Conservation (phyloP, 371 early-diverging fungal genomes). For the Encephalitozoon cuniculi region DNA sequence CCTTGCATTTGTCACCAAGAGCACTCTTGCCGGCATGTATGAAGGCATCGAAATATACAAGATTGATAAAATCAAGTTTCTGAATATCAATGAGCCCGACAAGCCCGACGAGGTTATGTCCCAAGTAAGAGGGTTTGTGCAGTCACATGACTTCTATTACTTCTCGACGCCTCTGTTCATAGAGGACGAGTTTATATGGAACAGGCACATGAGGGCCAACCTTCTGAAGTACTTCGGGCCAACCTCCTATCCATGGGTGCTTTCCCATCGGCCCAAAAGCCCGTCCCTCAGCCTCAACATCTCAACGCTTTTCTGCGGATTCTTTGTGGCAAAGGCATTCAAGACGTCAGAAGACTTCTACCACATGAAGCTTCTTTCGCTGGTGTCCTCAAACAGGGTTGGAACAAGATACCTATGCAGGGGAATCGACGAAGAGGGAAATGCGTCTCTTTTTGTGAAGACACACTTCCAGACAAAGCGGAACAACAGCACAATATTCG, state of each 20-base stretch:
- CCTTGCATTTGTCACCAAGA: slow-evolving; percentile 28
- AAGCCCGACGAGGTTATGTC: slow-evolving; percentile 8
- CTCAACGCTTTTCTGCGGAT: slow-evolving; percentile 42
- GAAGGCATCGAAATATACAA: slow-evolving; percentile 7
- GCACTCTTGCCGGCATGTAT: background rate
- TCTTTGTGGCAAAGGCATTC: slow-evolving; percentile 6
- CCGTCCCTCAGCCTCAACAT: background rate
- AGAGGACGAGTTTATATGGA: slow-evolving; percentile 46
- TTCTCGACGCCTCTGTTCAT: background rate
- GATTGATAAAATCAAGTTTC: slow-evolving; percentile 22
- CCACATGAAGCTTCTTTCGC: slow-evolving; percentile 33
- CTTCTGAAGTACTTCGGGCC: background rate
- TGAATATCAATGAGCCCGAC: background rate
- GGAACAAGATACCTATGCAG: slow-evolving; percentile 49
- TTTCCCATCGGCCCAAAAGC: background rate
- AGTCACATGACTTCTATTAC: slow-evolving; percentile 34
- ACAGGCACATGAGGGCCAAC: slow-evolving; percentile 25
- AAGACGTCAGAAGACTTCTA: background rate
- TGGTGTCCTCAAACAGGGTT: slow-evolving; percentile 46
- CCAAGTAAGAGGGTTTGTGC: slow-evolving; percentile 30
- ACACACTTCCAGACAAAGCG: slow-evolving; percentile 24
- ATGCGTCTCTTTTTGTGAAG: slow-evolving; percentile 55
- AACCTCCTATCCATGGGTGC: background rate
- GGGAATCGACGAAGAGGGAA: slow-evolving; percentile 49
- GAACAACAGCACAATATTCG: slow-evolving; percentile 16